These are phyloP conservation scores for Carex littledalei DNA, from an alignment of 176 grass and related monocot species.

Conservation along the genomic window DNA sequence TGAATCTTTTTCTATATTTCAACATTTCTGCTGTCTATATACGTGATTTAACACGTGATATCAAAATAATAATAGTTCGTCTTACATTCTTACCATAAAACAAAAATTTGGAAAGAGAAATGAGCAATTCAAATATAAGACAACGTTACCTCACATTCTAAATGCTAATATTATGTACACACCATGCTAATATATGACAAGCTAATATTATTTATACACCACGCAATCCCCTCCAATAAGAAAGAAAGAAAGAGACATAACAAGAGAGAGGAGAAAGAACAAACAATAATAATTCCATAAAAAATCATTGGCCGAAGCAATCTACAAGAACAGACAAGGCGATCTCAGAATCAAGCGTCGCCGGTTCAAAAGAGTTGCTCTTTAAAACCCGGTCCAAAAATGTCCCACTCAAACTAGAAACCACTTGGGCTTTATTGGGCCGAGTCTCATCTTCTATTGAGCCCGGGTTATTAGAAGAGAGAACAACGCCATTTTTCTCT, in stretches of 20 bases:
- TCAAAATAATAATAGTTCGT: neutral
- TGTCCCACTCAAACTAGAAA: neutral
- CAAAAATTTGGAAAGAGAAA: neutral
- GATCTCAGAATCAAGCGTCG: conserved; percentile 26
- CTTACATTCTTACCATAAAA: neutral
- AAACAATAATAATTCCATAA: neutral
- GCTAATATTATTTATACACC: neutral
- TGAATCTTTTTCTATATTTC: no score
- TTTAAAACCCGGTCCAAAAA: conserved; percentile 5
- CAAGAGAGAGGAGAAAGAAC: neutral
- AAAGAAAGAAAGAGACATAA: neutral
- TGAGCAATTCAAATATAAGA: neutral
- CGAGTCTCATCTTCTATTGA: neutral
- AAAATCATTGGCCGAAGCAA: conserved; percentile 49
- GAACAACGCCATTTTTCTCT: neutral
- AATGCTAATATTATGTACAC: neutral
- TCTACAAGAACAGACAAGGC: conserved; percentile 51
- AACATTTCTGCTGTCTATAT: no score
- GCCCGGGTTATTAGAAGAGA: conserved; percentile 8
- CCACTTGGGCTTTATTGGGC: neutral
- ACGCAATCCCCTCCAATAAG: neutral
- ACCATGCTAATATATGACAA: neutral
- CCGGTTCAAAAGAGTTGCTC: neutral
- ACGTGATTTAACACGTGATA: neutral
- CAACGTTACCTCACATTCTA: neutral